Percentiles rank a stretch among this genome's conserved stretches.
Evolutionary conservation across 106 monocot genomes (phyloP).

Genomic region (Dendrobium officinale): DNA sequence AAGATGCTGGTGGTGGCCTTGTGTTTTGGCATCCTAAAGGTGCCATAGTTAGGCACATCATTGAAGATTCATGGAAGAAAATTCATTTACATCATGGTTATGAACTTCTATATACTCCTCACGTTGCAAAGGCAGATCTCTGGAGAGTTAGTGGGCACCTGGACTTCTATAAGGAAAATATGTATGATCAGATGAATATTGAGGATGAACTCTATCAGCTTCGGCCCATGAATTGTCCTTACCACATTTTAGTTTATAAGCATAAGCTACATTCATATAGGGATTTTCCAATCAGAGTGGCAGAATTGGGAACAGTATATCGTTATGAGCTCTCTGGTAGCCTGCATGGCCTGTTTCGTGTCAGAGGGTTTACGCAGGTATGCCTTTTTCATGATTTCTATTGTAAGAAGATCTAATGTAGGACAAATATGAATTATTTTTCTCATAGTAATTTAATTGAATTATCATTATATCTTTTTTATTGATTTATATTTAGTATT

Average conservation of each 20-base stretch:
- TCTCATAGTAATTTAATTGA: too few species aligned
- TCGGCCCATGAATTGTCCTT: slow-evolving; percentile 94
- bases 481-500: too few species aligned
- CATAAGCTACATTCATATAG: slow-evolving; percentile 84
- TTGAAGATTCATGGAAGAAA: slow-evolving; percentile 95
- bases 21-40: slow-evolving; percentile 99
- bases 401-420: background rate
- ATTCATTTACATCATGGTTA: slow-evolving; percentile 75
- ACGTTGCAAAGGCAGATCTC: slow-evolving; percentile 86
- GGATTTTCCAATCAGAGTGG: slow-evolving; percentile 87
- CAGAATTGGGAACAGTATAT: slow-evolving; percentile 95
- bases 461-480: too few species aligned
- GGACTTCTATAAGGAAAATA: slow-evolving; percentile 91
- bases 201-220: slow-evolving; percentile 94
- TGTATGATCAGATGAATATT: slow-evolving; percentile 86
- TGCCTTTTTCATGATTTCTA: background rate
- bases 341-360: slow-evolving; percentile 94
- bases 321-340: slow-evolving; percentile 93
- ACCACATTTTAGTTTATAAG: slow-evolving; percentile 87
- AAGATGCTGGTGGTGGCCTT: slow-evolving; percentile 86
- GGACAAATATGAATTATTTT: too few species aligned
- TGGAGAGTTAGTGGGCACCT: slow-evolving; percentile 91
- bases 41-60: slow-evolving; percentile 70
- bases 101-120: slow-evolving; percentile 88
- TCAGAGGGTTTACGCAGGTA: slow-evolving; percentile 99